Base-by-base conservation (phyloP, 169 alveolate species). In the Plasmodium knowlesi region DNA sequence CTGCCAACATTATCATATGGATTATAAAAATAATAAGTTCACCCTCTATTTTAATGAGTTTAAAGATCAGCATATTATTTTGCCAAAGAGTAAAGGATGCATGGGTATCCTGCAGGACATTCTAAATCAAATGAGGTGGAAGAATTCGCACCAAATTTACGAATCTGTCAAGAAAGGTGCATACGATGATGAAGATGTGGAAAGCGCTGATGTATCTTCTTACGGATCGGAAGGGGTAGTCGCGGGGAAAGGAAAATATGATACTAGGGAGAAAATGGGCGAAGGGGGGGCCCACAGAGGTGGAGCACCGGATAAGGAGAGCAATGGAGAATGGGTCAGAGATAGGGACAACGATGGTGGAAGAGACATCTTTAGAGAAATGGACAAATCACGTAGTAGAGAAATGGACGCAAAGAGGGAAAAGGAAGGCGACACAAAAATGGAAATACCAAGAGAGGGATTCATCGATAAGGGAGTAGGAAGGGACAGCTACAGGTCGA, bases 21-120 rank as follows among this genome's bases (percentile, higher is more conserved):
- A 78, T 71, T 70, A 71, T 91, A 91, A 91, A 71, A 82, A 91
- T 91, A 72, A 82, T 73, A 80, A 82, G 28, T 34, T 81, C 43
- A 81, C 78, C 76, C 79, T 91, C 28, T 71, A 82, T 37, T 91
- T 91, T 50, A 80, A 91, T 39, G 41, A 79, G 30, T 80, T 39
- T 61, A 79, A 79, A 79, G 94, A 79, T 78, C 94, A 89, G 82
- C 95, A 91, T 54, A 72, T 91, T 72, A 50, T 91, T 2, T 71
- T 91, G 57, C 92, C 95, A 43, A 81, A 91, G 84, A 80, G 28
- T 70, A 91, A 91, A 81, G 86, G 74, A 8, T 28, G 57, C 43
- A 71, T 83, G 6, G 61, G 72, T 67, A n/a, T 34, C 50, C 83
- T 91, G 76, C 54, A 43, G 32, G 57, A 70, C 16, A 34, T 91